Percentiles rank a stretch among this genome's conserved stretches.
phyloP scores from a whole-genome alignment of 805 yeast species.

The Candida palmyrensis region DNA sequence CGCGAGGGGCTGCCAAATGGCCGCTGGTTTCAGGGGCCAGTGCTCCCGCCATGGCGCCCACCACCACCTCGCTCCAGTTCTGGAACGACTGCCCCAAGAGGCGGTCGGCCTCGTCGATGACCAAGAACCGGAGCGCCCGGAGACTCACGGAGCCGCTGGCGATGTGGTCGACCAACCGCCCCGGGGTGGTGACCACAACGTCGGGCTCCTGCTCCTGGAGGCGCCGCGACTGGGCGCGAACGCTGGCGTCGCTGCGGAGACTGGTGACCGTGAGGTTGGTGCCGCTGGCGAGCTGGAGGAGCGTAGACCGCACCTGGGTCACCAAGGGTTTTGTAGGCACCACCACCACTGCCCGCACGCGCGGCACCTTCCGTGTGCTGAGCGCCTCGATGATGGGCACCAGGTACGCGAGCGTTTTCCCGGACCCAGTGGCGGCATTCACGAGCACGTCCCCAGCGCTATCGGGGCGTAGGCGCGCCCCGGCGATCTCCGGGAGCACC shows the following conservation, averaged over 20 bases:
- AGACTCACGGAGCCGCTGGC: slow-evolving; percentile 39
- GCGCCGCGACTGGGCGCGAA: slow-evolving; percentile 57
- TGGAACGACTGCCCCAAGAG: slow-evolving; percentile 85
- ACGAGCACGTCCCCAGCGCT: slow-evolving; percentile 71
- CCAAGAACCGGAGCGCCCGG: slow-evolving; percentile 51
- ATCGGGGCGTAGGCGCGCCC: slow-evolving; percentile 31
- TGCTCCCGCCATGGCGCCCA: slow-evolving; percentile 25
- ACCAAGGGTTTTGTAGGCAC: slow-evolving; percentile 91
- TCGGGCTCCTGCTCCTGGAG: slow-evolving; percentile 52
- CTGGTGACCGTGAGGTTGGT: slow-evolving; percentile 60
- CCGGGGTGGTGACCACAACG: slow-evolving; percentile 68
- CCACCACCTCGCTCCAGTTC: slow-evolving; percentile 74
- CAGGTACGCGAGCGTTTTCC: slow-evolving; percentile 86
- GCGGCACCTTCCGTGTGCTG: slow-evolving; percentile 59
- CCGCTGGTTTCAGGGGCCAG: background rate
- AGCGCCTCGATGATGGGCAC: slow-evolving; percentile 77
- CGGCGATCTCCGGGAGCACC: slow-evolving; percentile 19
- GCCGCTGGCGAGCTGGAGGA: slow-evolving; percentile 59
- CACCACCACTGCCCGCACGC: slow-evolving; percentile 67
- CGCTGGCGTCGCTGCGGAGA: slow-evolving; percentile 48
- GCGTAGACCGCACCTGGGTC: slow-evolving; percentile 69
- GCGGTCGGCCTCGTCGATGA: slow-evolving; percentile 81
- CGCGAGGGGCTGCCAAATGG: slow-evolving; percentile 5
- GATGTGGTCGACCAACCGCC: slow-evolving; percentile 77
- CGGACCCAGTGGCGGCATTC: slow-evolving; percentile 94